These are phyloP conservation scores for Linnemannia schmuckeri DNA, from an alignment of 192 early-diverging fungal genomes.

Conservation along the genomic window DNA sequence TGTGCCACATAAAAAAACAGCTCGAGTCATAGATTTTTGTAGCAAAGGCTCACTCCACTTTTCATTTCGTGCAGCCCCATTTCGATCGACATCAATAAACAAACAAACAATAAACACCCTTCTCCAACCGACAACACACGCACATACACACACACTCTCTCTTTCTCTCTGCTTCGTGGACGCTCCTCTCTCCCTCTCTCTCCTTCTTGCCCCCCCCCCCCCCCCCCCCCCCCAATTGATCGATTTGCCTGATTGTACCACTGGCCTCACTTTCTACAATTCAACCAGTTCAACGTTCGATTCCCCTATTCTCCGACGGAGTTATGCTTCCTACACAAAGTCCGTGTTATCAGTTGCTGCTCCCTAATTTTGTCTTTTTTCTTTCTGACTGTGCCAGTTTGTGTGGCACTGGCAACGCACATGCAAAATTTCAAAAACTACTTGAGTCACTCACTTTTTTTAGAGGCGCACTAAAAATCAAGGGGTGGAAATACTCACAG, in stretches of 20 bases:
- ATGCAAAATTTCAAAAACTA: constrained; percentile 4
- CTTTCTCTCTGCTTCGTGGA: no score
- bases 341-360: background rate
- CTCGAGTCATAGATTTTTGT: background rate
- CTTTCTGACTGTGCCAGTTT: background rate
- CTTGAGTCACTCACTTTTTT: constrained; percentile 18
- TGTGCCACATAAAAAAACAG: background rate
- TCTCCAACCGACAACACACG: background rate
- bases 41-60: background rate
- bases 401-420: background rate
- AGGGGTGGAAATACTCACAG: background rate
- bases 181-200: background rate
- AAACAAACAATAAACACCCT: background rate
- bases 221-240: background rate
- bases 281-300: background rate
- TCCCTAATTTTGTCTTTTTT: background rate
- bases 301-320: background rate
- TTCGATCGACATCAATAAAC: background rate
- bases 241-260: background rate
- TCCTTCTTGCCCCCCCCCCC: background rate
- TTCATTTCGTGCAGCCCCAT: background rate
- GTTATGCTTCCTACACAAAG: background rate
- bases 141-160: no score
- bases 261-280: background rate
- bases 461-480: background rate